phyloP scores from a whole-genome alignment of 306 rosid genomes.

The Ceratonia siliqua region DNA sequence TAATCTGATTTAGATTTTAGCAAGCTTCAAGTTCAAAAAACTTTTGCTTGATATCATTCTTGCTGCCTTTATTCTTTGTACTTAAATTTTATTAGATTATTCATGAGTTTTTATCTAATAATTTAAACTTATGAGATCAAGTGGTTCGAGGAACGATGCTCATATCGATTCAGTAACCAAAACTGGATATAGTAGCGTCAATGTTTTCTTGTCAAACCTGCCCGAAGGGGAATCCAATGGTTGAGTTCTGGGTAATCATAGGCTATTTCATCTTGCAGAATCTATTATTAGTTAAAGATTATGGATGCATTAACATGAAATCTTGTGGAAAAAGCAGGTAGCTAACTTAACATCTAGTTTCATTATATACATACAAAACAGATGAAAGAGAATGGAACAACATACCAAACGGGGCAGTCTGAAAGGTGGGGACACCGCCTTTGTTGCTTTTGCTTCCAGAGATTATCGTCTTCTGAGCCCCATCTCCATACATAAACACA shows the following conservation, averaged over 20 bases:
- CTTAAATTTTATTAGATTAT: too few relatives aligned
- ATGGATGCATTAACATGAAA: background rate
- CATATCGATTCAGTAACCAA: background rate
- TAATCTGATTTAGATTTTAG: too few relatives aligned
- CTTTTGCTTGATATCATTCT: too few relatives aligned
- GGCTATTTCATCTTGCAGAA: too few relatives aligned
- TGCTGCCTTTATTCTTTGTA: too few relatives aligned
- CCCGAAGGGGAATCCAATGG: too few relatives aligned
- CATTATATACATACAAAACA: background rate
- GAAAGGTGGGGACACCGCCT: conserved; percentile 37
- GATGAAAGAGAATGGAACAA: background rate
- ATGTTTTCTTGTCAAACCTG: too few relatives aligned
- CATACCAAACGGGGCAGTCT: conserved; percentile 45
- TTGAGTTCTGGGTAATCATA: too few relatives aligned
- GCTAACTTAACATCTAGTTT: background rate
- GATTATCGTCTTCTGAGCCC: conserved; percentile 47
- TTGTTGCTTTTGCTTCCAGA: conserved; percentile 39
- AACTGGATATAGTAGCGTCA: background rate
- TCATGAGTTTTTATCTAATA: too few relatives aligned
- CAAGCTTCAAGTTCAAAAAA: too few relatives aligned
- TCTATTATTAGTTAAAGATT: background rate
- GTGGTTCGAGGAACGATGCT: too few relatives aligned
- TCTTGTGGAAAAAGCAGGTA: background rate
- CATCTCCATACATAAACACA: conserved; percentile 60
- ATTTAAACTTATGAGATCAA: too few relatives aligned